Evolutionary conservation across 2,329 filamentous ascomycete genomes (phyloP), one percentile per base, ranked within the genome.

Genomic region (Sphaerulina vaccinii): DNA sequence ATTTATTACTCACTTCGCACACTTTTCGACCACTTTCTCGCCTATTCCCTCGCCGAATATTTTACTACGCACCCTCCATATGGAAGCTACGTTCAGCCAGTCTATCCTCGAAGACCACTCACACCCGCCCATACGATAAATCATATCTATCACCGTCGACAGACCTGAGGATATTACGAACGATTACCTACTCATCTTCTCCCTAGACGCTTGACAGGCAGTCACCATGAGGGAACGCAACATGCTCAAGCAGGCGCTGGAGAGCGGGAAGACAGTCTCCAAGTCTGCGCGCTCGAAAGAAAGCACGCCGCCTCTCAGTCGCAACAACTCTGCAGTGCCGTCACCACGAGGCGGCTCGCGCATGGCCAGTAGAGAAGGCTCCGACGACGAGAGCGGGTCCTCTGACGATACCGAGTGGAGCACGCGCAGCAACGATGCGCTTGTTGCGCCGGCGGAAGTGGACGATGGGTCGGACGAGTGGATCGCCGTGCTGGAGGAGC

Each of bases 201-300:
- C 10, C n/a, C 27, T 35, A 43, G 51, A n/a, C n/a, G n/a, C n/a
- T n/a, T n/a, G n/a, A n/a, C n/a, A n/a, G n/a, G n/a, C n/a, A n/a
- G n/a, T 46, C 40, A 23, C 21, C 2, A 54, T 54, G 51, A 40
- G 51, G 15, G 51, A 54, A 36, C 37, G 48, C 15, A 67, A 71
- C 54, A 70, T 78, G 41, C 71, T 84, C 61, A 84, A 86, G 66
- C 85, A 86, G 70, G 85, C 82, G 44, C 80, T 89, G 52, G 84
- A 86, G 71, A 84, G 82, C 72, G 80, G 81, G 67, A 90, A 90
- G 74, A 90, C 85, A 13, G 72, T 82, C 27, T 89, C 86, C 40
- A 79, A 78, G 63, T 89, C 88, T 69, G 83, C 84, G 18, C 79
- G 77, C 55, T 79, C 80, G 18, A 75, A 75, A 53, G 75, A 77